Base-by-base conservation (phyloP, 495 filamentous ascomycete species). In the Daldinia bambusicola region DNA sequence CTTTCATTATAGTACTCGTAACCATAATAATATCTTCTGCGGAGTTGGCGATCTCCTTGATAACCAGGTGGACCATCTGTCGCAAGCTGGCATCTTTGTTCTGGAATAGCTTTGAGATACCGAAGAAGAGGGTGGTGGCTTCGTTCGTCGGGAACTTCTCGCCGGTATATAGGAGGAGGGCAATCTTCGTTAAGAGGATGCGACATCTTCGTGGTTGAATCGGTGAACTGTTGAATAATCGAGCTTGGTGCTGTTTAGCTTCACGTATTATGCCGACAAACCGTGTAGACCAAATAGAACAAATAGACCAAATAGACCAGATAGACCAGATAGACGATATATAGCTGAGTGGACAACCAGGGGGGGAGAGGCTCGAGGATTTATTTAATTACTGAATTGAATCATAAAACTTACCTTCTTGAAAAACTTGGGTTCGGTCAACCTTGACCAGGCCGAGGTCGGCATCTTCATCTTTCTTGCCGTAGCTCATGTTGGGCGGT, bases 11-110 rank as follows among this genome's bases (percentile, higher is more conserved):
- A 74, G 93, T 97, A 82, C 92, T 94, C 22, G 95, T 99, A 58
- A 97, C 95, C 95, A 99, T 98, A 73, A 99, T 99, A 65, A 97
- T 94, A 86, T 99, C 95, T 81, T 98, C 94, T 32, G 96, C 95
- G n/a, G 93, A 96, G 77, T 89, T 87, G 67, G 95, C 92, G 71
- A 99, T 85, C 86, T 99, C 95, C 86, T 97, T 98, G 84, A 99
- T 90, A 71, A 97, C 90, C 34, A 99, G 86, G 83, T 98, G 97
- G 38, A 99, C 95, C 95, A 98, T 98, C 84, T 99, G 95, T 75
- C 95, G 93, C 80, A 99, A 86, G 70, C 92, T 93, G 72, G 94
- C 92, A 89, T 99, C 95, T 80, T 97, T 97, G 82, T 98, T 98
- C 83, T 99, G 95, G 86, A 99, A 99, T 64, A 99, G 89, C 84